phyloP scores from a whole-genome alignment of 225 moss, liverwort and hornwort species.

The Polytrichum commune region DNA sequence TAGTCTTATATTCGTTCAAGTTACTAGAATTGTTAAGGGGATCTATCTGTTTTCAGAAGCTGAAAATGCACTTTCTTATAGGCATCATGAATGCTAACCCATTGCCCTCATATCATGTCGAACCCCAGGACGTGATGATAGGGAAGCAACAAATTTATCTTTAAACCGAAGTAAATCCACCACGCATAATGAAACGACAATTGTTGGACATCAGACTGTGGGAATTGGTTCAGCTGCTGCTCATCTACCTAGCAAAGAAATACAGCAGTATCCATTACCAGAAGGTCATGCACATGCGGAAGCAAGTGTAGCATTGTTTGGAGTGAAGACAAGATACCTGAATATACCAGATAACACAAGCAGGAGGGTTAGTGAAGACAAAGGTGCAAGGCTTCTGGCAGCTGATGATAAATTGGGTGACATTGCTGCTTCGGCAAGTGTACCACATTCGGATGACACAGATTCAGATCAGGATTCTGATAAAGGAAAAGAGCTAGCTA shows the following conservation, averaged over 20 bases:
- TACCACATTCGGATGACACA: constrained; percentile 29
- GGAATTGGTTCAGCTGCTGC: constrained; percentile 26
- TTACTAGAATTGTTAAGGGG: too few relatives aligned
- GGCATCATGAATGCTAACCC: too few relatives aligned
- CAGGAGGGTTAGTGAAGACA: constrained; percentile 35
- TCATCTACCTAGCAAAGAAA: constrained; percentile 25
- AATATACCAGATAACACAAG: constrained; percentile 27
- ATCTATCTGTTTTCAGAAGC: too few relatives aligned
- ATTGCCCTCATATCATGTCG: too few relatives aligned
- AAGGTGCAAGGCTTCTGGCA: constrained; percentile 16
- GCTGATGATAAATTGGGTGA: constrained; percentile 16
- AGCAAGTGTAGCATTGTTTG: constrained; percentile 36
- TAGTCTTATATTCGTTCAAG: too few relatives aligned
- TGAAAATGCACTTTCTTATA: too few relatives aligned
- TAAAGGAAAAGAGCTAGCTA: constrained; percentile 37
- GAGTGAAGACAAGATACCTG: constrained; percentile 45
- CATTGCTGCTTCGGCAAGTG: constrained; percentile 23
- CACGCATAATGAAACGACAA: constrained; percentile 17
- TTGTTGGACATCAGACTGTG: constrained; percentile 18
- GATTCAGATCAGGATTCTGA: constrained; percentile 40
- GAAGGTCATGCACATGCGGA: constrained; percentile 20
- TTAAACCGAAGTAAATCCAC: constrained; percentile 9
- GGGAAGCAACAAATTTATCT: constrained; percentile 12
- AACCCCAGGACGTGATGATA: not conserved
- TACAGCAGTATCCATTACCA: constrained; percentile 16